Base-by-base conservation (phyloP, 2,329 filamentous ascomycete species). In the Neofusicoccum sp. region DNA sequence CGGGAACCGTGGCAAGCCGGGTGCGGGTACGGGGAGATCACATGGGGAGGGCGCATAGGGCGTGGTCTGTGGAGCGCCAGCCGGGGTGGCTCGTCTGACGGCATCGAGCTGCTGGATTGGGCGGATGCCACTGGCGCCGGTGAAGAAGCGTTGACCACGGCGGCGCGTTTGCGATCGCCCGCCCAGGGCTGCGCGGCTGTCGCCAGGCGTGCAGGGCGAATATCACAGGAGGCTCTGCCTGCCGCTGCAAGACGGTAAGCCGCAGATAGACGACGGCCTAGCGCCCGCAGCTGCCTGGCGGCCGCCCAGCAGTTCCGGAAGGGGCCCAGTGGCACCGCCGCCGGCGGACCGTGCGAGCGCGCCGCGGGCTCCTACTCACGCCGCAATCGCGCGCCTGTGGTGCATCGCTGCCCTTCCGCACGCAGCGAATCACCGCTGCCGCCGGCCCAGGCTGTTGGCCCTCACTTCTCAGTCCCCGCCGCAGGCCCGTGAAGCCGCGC, bases 1-100 rank as follows among this genome's bases (percentile, higher is more conserved):
- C 38, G 45, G 34, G 33, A 60, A 49, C 57, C 57, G 57, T 49
- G 57, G 45, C 44, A 60, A 60, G 38, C 57, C 57, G 57, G 44
- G 33, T 49, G 26, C 38, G 56, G 34, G 24, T 16, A 41, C 30
- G 57, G 38, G 57, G 26, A 60, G 56, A 49, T 49, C 44, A 60
- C 57, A 60, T 60, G 57, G 33, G 57, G 57, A 51, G 56, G 44
- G 47, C 28, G 33, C 28, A 36, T 60, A 60, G 57, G 57, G 45
- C 57, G 57, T 28, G 34, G 57, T 33, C 7, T 51, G 57, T 51
- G 57, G 57, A 60, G 57, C 44, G 12, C 36, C 57, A n/a, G 20
- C 51, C 36, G 38, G 51, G 51, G 51, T 33, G 14, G 38, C 36
- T 56, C 28, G 38, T 56, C 51, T 56, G 16, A 43, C 36, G 26